phyloP scores from a whole-genome alignment of 805 yeast genomes.

The Candida berthetii region DNA sequence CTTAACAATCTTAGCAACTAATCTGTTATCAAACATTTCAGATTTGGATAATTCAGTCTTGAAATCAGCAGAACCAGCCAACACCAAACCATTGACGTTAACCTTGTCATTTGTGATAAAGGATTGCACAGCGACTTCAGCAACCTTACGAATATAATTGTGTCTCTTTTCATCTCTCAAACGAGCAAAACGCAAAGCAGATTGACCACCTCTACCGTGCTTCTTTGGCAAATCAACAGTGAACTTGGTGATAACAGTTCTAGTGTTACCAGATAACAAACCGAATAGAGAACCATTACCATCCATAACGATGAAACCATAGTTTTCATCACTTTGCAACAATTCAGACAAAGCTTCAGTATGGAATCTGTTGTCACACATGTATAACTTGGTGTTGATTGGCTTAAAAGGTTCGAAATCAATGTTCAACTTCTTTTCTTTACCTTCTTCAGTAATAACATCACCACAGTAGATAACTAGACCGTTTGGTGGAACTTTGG shows the following conservation, averaged over 20 bases:
- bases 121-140: conserved; percentile 96
- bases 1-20: conserved; percentile 80
- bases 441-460: conserved; percentile 94
- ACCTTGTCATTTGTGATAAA: conserved; percentile 94
- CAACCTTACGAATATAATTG: conserved; percentile 95
- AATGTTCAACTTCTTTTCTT: conserved; percentile 92
- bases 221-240: conserved; percentile 97
- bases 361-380: conserved; percentile 98
- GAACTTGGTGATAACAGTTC: conserved; percentile 94
- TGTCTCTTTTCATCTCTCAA: conserved; percentile 99
- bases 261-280: conserved; percentile 90
- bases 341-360: conserved; percentile 94
- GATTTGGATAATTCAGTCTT: conserved; percentile 90
- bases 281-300: conserved; percentile 99
- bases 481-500: conserved; percentile 89
- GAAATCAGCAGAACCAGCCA: conserved; percentile 99
- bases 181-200: conserved; percentile 98
- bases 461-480: conserved; percentile 98
- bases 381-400: conserved; percentile 90
- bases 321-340: conserved; percentile 90
- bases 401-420: conserved; percentile 99
- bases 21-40: conserved; percentile 88
- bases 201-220: conserved; percentile 99
- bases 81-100: conserved; percentile 86
- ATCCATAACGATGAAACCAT: conserved; percentile 98